Conservation (phyloP, 805 yeast genomes). For the Yamadazyma insecticola region DNA sequence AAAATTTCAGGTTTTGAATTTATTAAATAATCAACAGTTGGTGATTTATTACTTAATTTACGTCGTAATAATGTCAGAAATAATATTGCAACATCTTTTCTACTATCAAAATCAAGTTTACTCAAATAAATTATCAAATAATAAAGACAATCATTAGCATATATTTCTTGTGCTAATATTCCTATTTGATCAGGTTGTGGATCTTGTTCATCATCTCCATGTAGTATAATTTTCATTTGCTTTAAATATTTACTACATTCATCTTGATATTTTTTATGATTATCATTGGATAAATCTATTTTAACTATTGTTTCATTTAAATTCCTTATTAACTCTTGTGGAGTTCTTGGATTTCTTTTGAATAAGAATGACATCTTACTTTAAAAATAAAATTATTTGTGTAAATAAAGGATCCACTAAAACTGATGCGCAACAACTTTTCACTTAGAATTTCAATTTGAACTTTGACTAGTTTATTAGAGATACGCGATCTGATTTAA, state of each 20-base stretch:
- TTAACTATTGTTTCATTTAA: constrained; percentile 70
- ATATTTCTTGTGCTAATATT: constrained; percentile 74
- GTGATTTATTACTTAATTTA: constrained; percentile 69
- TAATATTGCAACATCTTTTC: constrained; percentile 73
- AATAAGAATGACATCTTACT: constrained; percentile 77
- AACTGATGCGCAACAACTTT: too few relatives aligned
- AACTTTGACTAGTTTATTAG: too few relatives aligned
- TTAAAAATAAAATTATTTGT: background rate
- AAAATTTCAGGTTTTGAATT: constrained; percentile 60
- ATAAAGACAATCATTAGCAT: constrained; percentile 63
- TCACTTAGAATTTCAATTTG: too few relatives aligned
- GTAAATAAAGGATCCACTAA: too few relatives aligned
- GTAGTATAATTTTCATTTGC: constrained; percentile 61
- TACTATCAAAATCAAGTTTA: constrained; percentile 81
- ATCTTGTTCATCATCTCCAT: constrained; percentile 64
- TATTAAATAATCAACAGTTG: constrained; percentile 81
- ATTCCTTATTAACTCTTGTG: constrained; percentile 74
- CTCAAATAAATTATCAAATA: constrained; percentile 54
- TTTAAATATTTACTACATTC: constrained; percentile 63
- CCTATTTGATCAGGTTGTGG: constrained; percentile 72
- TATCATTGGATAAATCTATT: constrained; percentile 40
- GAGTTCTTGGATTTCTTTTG: constrained; percentile 86
- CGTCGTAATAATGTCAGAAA: constrained; percentile 77
- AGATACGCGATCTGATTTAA: too few relatives aligned
- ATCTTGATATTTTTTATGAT: constrained; percentile 53